Evolutionary conservation across 768 basidiomycete species (phyloP), one percentile per base, ranked within the genome.

Genomic region (Tulasnella sp.): DNA sequence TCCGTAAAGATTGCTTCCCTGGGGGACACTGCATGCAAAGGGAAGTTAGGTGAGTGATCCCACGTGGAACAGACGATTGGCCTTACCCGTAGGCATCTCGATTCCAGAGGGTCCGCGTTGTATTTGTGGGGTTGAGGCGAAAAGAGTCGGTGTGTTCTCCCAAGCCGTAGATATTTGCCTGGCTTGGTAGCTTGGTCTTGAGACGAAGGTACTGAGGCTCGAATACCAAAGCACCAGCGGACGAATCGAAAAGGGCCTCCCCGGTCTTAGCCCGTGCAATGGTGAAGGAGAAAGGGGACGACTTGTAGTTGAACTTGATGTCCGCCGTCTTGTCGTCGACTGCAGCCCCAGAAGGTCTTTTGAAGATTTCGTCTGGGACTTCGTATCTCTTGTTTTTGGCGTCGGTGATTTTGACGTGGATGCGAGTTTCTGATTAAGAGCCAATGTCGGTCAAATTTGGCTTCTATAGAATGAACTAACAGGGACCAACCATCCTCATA

Each of bases 201-300:
- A 93, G 83, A 72, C 91, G 90, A 17, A 93, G 85, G 80, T 91
- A 93, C 82, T 93, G 92, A 1, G 90, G 87, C 79, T 92, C 91
- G 80, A 91, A 93, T 78, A 94, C 88, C 81, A 92, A 82, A 0
- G 91, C 85, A 79, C 89, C 86, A 11, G 85, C 84, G 1, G 85
- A 84, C 3, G 90, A 91, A 19, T 88, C 87, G 45, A 78, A 78
- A 31, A 78, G 77, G 70, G 81, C 74, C n/a, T 80, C 81, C n/a
- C 78, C 78, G 7, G 79, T 76, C 11, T 77, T 77, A 14, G 81
- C 77, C 9, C 17, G 77, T 17, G 81, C 80, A 75, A 83, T 79
- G 79, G 80, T 82, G 77, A 83, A 83, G 8, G 80, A 79, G 79
- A 83, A 84, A 0, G 83, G 82, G 9, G 79, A 71, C 11, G 77